A percentile compares a stretch with the other conserved stretches of the same genome.
Evolutionary conservation across 306 rosid genomes (phyloP).

Genomic region (Astragalus membranaceus): DNA sequence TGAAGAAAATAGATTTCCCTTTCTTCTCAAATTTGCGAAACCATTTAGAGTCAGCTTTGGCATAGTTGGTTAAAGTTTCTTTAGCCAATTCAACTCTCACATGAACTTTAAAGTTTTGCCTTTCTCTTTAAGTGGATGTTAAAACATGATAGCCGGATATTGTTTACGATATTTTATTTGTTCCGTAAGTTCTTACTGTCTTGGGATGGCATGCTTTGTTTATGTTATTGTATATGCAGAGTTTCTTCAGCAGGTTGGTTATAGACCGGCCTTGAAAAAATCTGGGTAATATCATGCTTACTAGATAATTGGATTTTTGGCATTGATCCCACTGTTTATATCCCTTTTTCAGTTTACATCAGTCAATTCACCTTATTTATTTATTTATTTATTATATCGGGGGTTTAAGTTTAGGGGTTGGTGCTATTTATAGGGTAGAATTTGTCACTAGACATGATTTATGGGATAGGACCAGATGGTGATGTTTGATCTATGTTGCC

Average conservation of each 20-base stretch:
- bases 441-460: not conserved
- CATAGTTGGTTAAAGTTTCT: not conserved
- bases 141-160: not conserved
- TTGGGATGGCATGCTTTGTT: conserved; percentile 6
- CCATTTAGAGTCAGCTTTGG: not conserved
- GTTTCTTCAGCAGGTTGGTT: not conserved
- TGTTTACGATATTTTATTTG: not conserved
- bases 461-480: not conserved
- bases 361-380: not conserved
- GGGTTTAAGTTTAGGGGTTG: not conserved
- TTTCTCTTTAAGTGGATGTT: not conserved
- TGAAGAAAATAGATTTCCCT: not conserved
- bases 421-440: not conserved
- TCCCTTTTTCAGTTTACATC: not conserved
- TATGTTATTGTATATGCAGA: not conserved
- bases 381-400: not conserved
- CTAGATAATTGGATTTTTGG: not conserved
- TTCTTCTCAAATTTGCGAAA: conserved; percentile 6
- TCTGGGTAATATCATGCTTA: not conserved
- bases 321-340: not conserved
- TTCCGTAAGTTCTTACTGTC: not conserved
- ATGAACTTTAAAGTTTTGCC: not conserved
- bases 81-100: not conserved
- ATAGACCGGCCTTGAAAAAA: not conserved
- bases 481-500: not conserved